Evolutionary conservation across 2,329 filamentous ascomycete genomes (phyloP), one percentile per base, ranked within the genome.

Genomic region (Cladosporium sphaerospermum): DNA sequence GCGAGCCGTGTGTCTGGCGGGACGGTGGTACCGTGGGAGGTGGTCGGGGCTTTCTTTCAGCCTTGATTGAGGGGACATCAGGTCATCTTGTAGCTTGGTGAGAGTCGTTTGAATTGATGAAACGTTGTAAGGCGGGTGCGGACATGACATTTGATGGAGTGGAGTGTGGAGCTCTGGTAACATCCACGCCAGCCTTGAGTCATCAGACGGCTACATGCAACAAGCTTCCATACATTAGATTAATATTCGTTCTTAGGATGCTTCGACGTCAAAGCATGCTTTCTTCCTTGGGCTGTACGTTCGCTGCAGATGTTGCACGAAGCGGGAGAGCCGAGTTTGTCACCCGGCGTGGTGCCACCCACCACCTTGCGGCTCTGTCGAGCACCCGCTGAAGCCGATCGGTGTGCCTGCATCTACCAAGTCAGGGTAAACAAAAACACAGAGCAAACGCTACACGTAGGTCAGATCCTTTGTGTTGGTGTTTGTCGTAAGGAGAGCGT

Each of bases 331-430:
- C 31, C 48, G 48, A 28, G 48, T 40, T 51, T 51, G 39, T 44
- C 48, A 51, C 28, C 48, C 48, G 48, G 48, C 40, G 40, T 28
- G 36, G 48, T 51, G 40, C 19, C 9, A 51, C 48, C 48, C 48
- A 44, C 40, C 40, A 23, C 48, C 48, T 51, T 51, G 48, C 48
- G 48, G 48, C 48, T 51, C 48, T 44, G 48, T 43, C 13, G 39
- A 14, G 31, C 18, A 50, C 13, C 45, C 40, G 40, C 14, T 18
- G 14, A 11, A 37, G 13, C 48, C 40, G 48, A 14, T 39, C 32
- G 48, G 48, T 39, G 40, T 51, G 16, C 19, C 40, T 44, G 40
- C 48, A 51, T 40, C 18, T 33, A 31, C 19, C 13, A 11, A 14
- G 48, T 13, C 32, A 10, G 39, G 10, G 40, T 51, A 51, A 51